Evolutionary conservation across 345 rosid species (phyloP), one percentile per base, ranked within the genome.

Genomic region (Acer negundo): DNA sequence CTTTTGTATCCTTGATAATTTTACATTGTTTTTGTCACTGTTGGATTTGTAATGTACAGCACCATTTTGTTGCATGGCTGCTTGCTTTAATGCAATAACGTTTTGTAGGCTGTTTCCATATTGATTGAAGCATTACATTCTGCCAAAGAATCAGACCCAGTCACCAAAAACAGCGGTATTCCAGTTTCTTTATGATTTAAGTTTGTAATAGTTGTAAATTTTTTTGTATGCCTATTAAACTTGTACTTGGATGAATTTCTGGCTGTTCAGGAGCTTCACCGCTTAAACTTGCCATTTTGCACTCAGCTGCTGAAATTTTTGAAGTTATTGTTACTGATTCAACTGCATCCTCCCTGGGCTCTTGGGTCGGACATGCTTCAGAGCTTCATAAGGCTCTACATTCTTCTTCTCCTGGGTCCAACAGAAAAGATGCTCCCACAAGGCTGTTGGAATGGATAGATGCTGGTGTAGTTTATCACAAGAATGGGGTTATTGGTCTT

Each of bases 281-380:
- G 1, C 86, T 90, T 78, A 91, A 88, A 87, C 91, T 96, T 85
- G 99, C 99, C 31, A 94, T 90, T 81, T 91, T 93, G 83, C 99
- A 94, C 86, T 92, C 99, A 13, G 94, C 97, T 77, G 97, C 98
- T 68, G 99, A 96, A 85, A 94, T 94, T 84, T 89, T 96, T 84
- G 99, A 96, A 82, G 86, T 91, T 76, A 86, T 96, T 84, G 97
- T 92, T 76, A 90, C 91, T 67, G 98, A 94, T 88, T 87, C 98
- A 80, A 90, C 89, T 80, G 91, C 95, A 81, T 88, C 92, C n/a
- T 92, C 97, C 78, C 76, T 94, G 81, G 88, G 81, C 84, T 89
- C 96, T 81, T 95, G 99, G 99, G 90, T 95, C 69, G 94, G 87
- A 76, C 87, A 92, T 86, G 97, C 98, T 62, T 83, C 89, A 71